Conservation (phyloP, 2,329 filamentous ascomycete species). For the Colletotrichum cordylinicola region DNA sequence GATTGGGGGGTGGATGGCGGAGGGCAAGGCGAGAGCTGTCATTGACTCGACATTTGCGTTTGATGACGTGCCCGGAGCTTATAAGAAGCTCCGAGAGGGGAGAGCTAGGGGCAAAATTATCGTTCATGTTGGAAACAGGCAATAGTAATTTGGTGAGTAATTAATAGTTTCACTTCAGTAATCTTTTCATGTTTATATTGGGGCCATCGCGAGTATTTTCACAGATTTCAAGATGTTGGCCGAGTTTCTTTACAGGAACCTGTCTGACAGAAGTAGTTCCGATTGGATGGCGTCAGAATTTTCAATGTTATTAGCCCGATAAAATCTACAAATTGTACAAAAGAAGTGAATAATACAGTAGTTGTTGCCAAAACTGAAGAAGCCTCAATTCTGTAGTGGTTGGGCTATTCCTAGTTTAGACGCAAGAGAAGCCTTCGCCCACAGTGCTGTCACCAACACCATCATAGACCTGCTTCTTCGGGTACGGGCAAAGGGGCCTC, state of each 20-base stretch:
- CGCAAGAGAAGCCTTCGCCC: neutral
- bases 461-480: neutral
- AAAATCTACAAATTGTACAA: neutral
- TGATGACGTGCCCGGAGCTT: slow-evolving; percentile 27
- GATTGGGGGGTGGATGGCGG: slow-evolving; percentile 29
- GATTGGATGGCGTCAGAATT: neutral
- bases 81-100: slow-evolving; percentile 25
- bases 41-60: slow-evolving; percentile 28
- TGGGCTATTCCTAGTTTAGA: neutral
- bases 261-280: accelerated
- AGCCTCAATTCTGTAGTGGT: neutral
- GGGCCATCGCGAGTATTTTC: neutral
- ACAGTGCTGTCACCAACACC: neutral
- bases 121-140: neutral
- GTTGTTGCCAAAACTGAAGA: neutral
- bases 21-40: slow-evolving; percentile 27
- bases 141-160: no score
- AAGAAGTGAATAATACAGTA: neutral
- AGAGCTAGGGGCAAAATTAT: slow-evolving; percentile 30
- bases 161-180: neutral
- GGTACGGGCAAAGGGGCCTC: neutral
- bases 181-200: neutral
- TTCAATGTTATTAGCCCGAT: neutral
- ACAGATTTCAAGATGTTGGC: neutral
- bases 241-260: neutral